Conservation (phyloP, 148 eudicot genomes). For the Cornus controversa region DNA sequence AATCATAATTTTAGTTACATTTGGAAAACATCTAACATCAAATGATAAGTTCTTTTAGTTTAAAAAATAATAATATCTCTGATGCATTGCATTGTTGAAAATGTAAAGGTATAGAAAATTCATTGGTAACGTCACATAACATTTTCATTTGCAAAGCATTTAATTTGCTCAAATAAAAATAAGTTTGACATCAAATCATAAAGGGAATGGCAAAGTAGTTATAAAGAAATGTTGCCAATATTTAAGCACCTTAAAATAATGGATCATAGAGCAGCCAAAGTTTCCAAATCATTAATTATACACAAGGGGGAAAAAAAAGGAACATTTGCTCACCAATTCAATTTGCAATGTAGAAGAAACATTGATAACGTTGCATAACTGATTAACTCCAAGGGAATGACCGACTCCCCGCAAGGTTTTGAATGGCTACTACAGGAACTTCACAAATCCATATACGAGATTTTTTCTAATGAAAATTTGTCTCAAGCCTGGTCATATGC, state of each 20-base stretch:
- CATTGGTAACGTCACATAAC: not conserved
- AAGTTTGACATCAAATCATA: not conserved
- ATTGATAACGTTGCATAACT: constrained; percentile 63
- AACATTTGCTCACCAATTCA: constrained; percentile 59
- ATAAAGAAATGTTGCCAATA: not conserved
- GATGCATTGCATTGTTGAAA: too few species aligned
- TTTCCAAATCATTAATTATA: not conserved
- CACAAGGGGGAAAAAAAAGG: not conserved
- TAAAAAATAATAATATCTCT: too few species aligned
- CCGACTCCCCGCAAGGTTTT: constrained; percentile 72
- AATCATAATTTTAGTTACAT: not conserved
- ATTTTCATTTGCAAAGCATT: not conserved
- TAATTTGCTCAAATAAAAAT: not conserved
- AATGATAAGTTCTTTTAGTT: too few species aligned
- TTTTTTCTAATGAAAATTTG: constrained; percentile 71
- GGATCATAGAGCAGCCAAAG: not conserved
- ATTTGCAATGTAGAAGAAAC: constrained; percentile 69
- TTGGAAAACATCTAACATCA: too few species aligned
- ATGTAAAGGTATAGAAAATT: not conserved
- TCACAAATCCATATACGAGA: constrained; percentile 68
- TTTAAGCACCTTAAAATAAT: not conserved
- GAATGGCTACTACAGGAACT: constrained; percentile 62
- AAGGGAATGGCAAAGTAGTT: not conserved
- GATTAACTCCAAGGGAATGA: constrained; percentile 59
- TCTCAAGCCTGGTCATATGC: constrained; percentile 68